Evolutionary conservation across 306 rosid species (phyloP).

Genomic region (Begonia loranthoides): DNA sequence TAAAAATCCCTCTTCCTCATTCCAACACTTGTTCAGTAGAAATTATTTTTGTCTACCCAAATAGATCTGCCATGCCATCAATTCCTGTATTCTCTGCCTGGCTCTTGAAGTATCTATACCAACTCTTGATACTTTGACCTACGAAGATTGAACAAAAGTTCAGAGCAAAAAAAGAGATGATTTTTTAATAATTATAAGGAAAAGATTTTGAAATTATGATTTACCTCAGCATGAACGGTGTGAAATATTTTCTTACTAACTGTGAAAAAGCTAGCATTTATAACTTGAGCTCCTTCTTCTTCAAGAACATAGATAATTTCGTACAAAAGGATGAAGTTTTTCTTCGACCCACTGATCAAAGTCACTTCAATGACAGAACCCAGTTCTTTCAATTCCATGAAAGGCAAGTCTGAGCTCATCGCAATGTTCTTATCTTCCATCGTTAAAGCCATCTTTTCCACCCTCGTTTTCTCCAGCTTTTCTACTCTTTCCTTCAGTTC

Average conservation of each 20-base stretch:
- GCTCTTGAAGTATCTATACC: conserved; percentile 55
- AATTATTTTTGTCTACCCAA: too few species aligned
- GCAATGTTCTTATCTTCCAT: not conserved
- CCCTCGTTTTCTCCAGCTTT: conserved; percentile 18
- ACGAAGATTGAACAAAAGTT: not conserved
- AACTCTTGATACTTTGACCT: conserved; percentile 55
- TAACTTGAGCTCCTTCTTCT: conserved; percentile 68
- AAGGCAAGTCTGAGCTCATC: conserved; percentile 13
- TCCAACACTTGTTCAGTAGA: too few species aligned
- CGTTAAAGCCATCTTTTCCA: conserved; percentile 19
- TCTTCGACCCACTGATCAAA: conserved; percentile 34
- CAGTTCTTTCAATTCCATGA: conserved; percentile 35
- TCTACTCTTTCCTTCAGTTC: conserved; percentile 37
- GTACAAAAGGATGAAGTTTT: conserved; percentile 32
- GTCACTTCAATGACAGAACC: conserved; percentile 39
- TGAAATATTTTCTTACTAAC: conserved; percentile 37
- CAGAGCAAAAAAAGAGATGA: too few species aligned
- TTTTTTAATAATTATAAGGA: not conserved
- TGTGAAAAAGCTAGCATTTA: conserved; percentile 28
- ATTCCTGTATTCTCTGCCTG: conserved; percentile 31
- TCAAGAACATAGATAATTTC: conserved; percentile 40
- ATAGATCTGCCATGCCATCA: conserved; percentile 5
- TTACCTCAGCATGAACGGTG: conserved; percentile 51
- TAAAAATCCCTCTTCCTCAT: too few species aligned
- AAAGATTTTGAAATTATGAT: not conserved